These are phyloP conservation scores for Microthyrium microscopicum DNA, from an alignment of 2,329 filamentous ascomycete genomes.

Conservation along the genomic window DNA sequence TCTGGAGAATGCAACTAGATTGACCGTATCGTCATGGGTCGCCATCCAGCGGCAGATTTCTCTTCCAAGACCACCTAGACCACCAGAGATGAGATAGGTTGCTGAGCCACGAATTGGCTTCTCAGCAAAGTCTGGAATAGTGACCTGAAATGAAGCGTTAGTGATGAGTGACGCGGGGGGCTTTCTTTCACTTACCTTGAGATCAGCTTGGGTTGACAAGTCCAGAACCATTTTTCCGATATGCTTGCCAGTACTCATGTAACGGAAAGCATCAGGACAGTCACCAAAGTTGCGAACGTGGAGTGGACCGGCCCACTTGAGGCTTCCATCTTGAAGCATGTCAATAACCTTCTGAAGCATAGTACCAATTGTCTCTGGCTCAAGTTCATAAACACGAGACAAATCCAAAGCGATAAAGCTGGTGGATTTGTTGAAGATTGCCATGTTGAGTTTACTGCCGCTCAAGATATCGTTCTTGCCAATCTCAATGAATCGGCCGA, in stretches of 20 bases:
- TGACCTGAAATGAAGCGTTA: background rate
- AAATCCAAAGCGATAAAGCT: background rate
- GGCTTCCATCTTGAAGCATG: too few relatives aligned
- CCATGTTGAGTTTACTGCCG: constrained; percentile 9
- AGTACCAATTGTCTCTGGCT: too few relatives aligned
- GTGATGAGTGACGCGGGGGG: background rate
- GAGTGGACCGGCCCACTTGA: too few relatives aligned
- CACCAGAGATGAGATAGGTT: constrained; percentile 14
- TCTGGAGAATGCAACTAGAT: too few relatives aligned
- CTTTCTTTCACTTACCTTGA: background rate
- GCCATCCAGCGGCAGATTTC: constrained; percentile 12
- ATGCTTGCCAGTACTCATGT: constrained; percentile 1
- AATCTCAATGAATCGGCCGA: constrained; percentile 19
- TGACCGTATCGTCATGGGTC: constrained; percentile 11
- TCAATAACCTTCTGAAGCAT: too few relatives aligned
- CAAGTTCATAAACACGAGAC: too few relatives aligned
- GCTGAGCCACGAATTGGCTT: constrained; percentile 5
- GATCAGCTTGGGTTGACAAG: background rate
- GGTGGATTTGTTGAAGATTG: background rate
- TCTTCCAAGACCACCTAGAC: constrained; percentile 13
- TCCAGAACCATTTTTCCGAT: constrained; percentile 1
- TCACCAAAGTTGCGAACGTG: too few relatives aligned
- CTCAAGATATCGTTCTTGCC: constrained; percentile 11
- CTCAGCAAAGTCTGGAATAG: background rate
- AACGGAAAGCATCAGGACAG: background rate